phyloP scores from a whole-genome alignment of 306 rosid genomes.

The barrel medic (Medicago truncatula) region DNA sequence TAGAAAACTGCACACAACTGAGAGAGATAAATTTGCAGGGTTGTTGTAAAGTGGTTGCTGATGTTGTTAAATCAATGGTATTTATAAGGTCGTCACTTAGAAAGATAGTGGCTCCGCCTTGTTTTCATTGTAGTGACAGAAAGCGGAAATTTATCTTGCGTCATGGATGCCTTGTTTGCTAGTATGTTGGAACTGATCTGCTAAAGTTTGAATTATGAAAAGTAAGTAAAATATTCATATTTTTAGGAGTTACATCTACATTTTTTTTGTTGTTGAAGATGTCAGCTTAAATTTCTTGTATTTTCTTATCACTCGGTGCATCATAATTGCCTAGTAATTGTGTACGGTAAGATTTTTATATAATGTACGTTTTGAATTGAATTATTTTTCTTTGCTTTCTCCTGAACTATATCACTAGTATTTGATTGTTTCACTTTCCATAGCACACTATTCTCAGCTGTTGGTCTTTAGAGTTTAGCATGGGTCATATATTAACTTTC shows the following conservation, averaged over 20 bases:
- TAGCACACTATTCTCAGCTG: not conserved
- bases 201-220: not conserved
- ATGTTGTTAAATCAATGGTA: constrained; percentile 37
- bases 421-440: not conserved
- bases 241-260: not conserved
- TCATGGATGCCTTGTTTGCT: constrained; percentile 61
- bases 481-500: not conserved
- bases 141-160: constrained; percentile 47
- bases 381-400: not conserved
- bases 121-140: constrained; percentile 34
- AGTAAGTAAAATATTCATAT: not conserved
- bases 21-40: constrained; percentile 62
- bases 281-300: not conserved
- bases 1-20: constrained; percentile 56
- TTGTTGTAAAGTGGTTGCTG: constrained; percentile 49
- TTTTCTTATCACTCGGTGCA: not conserved
- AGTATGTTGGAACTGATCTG: not conserved
- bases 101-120: constrained; percentile 41
- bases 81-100: constrained; percentile 38
- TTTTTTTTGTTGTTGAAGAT: not conserved
- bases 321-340: constrained; percentile 6
- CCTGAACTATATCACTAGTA: constrained; percentile 1
- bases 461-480: not conserved
- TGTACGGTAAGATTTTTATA: not conserved
- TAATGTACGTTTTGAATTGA: not conserved